Base-by-base conservation (phyloP, 192 early-diverging fungal species). In the Entrophospora sp. region DNA sequence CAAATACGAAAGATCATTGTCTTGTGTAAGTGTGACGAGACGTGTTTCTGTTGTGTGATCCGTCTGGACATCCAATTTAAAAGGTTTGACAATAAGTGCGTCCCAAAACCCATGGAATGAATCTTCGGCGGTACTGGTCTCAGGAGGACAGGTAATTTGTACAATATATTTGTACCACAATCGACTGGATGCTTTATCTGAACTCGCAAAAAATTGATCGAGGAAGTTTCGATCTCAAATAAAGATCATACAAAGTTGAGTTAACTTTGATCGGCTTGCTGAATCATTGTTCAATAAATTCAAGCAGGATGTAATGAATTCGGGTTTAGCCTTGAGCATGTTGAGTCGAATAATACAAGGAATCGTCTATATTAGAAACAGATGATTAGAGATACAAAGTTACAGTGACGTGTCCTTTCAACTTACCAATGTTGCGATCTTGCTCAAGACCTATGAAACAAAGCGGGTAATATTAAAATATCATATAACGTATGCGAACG, bases 161-260 rank as follows among this genome's bases (percentile, higher is more conserved):
- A 7, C 18, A 16, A 63, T 31, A 48, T 9, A 63, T 63, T 48
- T n/a, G 16, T 4, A 20, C 61, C 61, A 63, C n/a, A 63, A 4
- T 63, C n/a, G 14, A 5, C 1, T 2, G 31, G 44, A 63, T 3
- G 61, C 43, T 2, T 63, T 63, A 6, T 9, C 2, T 34, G 61
- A 48, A 6, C 61, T 45, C 9, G 48, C 42, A 46, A 63, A 63
- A 20, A 63, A 22, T 63, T 63, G 45, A 18, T 63, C 14, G 8
- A 46, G 12, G 1, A n/a, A 63, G 27, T 35, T 48, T 30, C 31
- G 30, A 9, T 6, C 10, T 2, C 45, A 63, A 63, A 28, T 20
- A 62, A 16, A 8, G 3, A 16, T 59, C 37, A 38, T 59, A 59
- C 16, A 38, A 6, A 8, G 57, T 10, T 32, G 57, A 35, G 20